Evolutionary conservation across 495 filamentous ascomycete genomes (phyloP).

Genomic region (Jackrogersella minutella): DNA sequence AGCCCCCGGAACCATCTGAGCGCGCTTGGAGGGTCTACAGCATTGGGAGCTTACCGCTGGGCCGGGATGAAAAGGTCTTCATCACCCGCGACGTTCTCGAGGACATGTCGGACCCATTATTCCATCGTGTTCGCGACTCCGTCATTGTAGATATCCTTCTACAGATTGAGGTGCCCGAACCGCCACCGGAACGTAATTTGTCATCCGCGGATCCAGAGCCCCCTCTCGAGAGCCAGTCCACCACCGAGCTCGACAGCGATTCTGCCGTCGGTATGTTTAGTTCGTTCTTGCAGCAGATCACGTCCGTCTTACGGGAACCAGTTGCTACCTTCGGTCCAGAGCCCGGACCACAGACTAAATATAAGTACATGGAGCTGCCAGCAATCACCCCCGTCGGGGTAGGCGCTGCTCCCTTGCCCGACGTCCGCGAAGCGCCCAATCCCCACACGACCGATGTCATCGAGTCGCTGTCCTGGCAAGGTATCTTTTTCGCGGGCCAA

Average conservation of each 20-base stretch:
- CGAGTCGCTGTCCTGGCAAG: constrained; percentile 66
- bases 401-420: constrained; percentile 78
- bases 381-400: constrained; percentile 77
- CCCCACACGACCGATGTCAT: constrained; percentile 50
- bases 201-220: constrained; percentile 33
- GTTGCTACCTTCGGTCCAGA: constrained; percentile 45
- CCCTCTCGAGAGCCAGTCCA: constrained; percentile 11
- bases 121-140: constrained; percentile 77
- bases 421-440: constrained; percentile 64
- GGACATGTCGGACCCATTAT: constrained; percentile 81
- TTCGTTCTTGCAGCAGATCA: constrained; percentile 66
- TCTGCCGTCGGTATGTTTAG: constrained; percentile 57
- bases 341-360: constrained; percentile 45
- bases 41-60: constrained; percentile 80
- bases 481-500: constrained; percentile 73
- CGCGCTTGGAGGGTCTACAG: constrained; percentile 72
- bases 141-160: constrained; percentile 71
- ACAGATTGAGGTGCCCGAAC: constrained; percentile 34
- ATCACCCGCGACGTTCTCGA: constrained; percentile 78
- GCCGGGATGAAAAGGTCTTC: constrained; percentile 89
- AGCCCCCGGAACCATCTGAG: constrained; percentile 46
- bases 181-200: constrained; percentile 33
- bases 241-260: constrained; percentile 51
- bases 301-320: constrained; percentile 60
- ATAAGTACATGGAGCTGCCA: constrained; percentile 60